Percentiles rank a stretch among this genome's conserved stretches.
Conservation (phyloP, 169 alveolate species). For the Plasmodium coatneyi region DNA sequence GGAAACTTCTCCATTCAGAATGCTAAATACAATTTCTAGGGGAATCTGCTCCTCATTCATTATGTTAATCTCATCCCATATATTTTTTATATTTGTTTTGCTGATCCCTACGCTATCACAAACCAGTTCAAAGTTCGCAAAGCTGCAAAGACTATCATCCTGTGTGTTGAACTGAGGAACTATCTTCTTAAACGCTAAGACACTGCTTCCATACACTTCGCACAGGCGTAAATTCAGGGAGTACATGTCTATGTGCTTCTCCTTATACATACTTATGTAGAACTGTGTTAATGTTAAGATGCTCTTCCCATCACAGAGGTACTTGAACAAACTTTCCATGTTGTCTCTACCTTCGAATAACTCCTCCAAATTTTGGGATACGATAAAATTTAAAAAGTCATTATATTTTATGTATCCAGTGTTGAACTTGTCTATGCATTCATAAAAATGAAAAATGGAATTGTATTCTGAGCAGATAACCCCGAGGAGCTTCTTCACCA, state of each 20-base stretch:
- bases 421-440: conserved; percentile 71
- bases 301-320: conserved; percentile 45
- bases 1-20: conserved; percentile 52
- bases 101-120: conserved; percentile 55
- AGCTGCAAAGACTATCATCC: conserved; percentile 17
- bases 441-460: conserved; percentile 70
- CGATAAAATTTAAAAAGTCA: conserved; percentile 40
- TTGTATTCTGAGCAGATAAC: conserved; percentile 42
- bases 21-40: conserved; percentile 44
- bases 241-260: conserved; percentile 33
- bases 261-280: conserved; percentile 50
- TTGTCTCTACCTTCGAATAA: conserved; percentile 43
- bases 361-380: conserved; percentile 27
- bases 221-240: conserved; percentile 43
- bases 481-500: conserved; percentile 21
- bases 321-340: conserved; percentile 37
- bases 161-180: background rate
- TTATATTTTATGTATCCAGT: conserved; percentile 66
- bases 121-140: conserved; percentile 22
- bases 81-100: conserved; percentile 14
- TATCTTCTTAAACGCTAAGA: conserved; percentile 46
- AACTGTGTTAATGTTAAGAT: conserved; percentile 52
- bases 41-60: conserved; percentile 71
- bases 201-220: conserved; percentile 54
- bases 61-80: conserved; percentile 70